These are phyloP conservation scores for Rubia balearica DNA, from an alignment of 305 asterid species.

Conservation along the genomic window DNA sequence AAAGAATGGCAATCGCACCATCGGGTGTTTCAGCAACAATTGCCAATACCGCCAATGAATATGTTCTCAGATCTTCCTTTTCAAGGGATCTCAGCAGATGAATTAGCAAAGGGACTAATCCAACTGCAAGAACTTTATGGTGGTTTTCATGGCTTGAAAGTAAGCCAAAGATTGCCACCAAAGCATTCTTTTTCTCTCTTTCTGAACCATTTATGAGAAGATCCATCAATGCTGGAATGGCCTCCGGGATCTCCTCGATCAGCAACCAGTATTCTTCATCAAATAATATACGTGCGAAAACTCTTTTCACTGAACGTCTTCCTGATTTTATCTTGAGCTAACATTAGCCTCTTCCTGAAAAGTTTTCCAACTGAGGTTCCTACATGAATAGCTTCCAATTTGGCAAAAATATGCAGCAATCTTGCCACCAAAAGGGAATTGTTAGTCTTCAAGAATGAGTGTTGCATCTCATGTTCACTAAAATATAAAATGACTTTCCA, in stretches of 20 bases:
- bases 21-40: slow-evolving; percentile 47
- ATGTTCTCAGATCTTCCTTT: slow-evolving; percentile 44
- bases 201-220: slow-evolving; percentile 38
- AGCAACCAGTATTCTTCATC: slow-evolving; percentile 43
- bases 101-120: slow-evolving; percentile 43
- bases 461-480: slow-evolving; percentile 28
- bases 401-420: slow-evolving; percentile 34
- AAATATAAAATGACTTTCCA: slow-evolving; percentile 35
- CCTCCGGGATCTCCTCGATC: slow-evolving; percentile 46
- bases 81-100: slow-evolving; percentile 32
- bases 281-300: slow-evolving; percentile 16
- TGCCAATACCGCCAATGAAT: slow-evolving; percentile 55
- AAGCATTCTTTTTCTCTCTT: slow-evolving; percentile 48
- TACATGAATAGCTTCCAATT: slow-evolving; percentile 26
- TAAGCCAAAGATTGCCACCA: slow-evolving; percentile 51
- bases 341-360: no score
- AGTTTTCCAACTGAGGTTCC: slow-evolving; percentile 10
- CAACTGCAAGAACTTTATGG: slow-evolving; percentile 40
- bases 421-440: slow-evolving; percentile 19
- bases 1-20: slow-evolving; percentile 52
- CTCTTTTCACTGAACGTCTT: no score
- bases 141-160: slow-evolving; percentile 57
- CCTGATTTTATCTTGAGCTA: no score
- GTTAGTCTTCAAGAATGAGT: slow-evolving; percentile 22
- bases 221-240: slow-evolving; percentile 42